phyloP scores from a whole-genome alignment of 768 basidiomycete species.

The Hypholoma sublateritium region DNA sequence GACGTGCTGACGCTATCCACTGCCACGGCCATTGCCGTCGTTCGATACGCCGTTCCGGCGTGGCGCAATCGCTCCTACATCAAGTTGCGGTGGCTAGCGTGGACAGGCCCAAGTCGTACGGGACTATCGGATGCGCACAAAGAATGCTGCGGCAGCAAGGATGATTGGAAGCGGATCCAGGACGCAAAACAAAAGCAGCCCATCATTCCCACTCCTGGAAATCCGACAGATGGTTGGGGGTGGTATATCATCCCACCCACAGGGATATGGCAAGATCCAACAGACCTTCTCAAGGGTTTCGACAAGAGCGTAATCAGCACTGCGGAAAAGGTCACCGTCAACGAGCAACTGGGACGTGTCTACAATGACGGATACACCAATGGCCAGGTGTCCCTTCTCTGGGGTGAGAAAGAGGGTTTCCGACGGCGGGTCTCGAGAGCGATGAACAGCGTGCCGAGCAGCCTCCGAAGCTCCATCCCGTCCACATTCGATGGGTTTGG shows the following conservation, averaged over 20 bases:
- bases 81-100: slow-evolving; percentile 11
- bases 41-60: slow-evolving; percentile 12
- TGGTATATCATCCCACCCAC: slow-evolving; percentile 4
- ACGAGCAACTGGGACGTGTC: background rate
- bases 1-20: slow-evolving; percentile 12
- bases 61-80: slow-evolving; percentile 11
- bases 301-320: background rate
- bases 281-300: background rate
- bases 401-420: slow-evolving; percentile 12
- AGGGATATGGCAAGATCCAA: slow-evolving; percentile 8
- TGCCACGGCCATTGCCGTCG: slow-evolving; percentile 9
- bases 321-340: background rate
- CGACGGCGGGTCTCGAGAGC: slow-evolving; percentile 8
- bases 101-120: slow-evolving; percentile 12
- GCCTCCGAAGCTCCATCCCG: slow-evolving; percentile 10
- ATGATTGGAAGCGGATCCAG: background rate
- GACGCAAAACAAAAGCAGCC: background rate
- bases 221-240: slow-evolving; percentile 8
- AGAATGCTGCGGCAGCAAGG: background rate
- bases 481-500: slow-evolving; percentile 14
- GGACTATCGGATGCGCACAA: background rate
- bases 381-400: slow-evolving; percentile 8
- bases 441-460: slow-evolving; percentile 10
- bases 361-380: slow-evolving; percentile 7
- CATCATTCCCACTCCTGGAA: background rate